Base-by-base conservation (phyloP, 768 basidiomycete genomes). In the Pleurotus cornucopiae region DNA sequence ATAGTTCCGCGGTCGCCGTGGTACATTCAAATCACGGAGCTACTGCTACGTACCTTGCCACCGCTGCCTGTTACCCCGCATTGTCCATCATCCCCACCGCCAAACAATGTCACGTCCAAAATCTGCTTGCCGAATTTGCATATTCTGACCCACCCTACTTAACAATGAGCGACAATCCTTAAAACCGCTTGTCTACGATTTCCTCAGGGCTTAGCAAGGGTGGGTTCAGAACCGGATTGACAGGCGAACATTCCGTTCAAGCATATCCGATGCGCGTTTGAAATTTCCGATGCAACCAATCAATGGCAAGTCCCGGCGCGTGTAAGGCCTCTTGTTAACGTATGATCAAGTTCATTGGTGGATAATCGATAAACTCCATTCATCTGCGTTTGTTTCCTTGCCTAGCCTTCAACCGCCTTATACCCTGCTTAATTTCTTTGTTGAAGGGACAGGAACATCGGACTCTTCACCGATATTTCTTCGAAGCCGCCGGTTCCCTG, bases 401-500 rank as follows among this genome's bases (percentile, higher is more conserved):
- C 11, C 30, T 9, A 34, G 30, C 30, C 30, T 34, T 34, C 30
- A 7, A 34, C 7, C 7, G 30, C 4, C 30, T 11, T 34, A 34
- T 34, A 34, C 30, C 30, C 30, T 34, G 30, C 30, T 34, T 34
- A 34, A 34, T 9, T 34, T 34, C 30, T 34, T 34, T 34, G 30
- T 34, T 34, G 30, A 34, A 34, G 30, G 30, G 30, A 11, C 30
- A 34, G 30, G 30, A 34, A 34, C 30, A 34, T 11, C 30, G 30
- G 30, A 9, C 9, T 25, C 6, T 47, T 47, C 23, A 25, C 16
- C 49, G 49, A 37, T 30, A 16, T 38, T 34, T 34, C 26, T 53
- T 53, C 51, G 51, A 53, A 40, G 51, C 51, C 51, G 51, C 34
- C 51, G 51, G 51, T 53, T 53, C 38, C 37, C 51, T 44, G 30